Evolutionary conservation across 129 eudicot species (phyloP).

Genomic region (Escallonia herrerae): DNA sequence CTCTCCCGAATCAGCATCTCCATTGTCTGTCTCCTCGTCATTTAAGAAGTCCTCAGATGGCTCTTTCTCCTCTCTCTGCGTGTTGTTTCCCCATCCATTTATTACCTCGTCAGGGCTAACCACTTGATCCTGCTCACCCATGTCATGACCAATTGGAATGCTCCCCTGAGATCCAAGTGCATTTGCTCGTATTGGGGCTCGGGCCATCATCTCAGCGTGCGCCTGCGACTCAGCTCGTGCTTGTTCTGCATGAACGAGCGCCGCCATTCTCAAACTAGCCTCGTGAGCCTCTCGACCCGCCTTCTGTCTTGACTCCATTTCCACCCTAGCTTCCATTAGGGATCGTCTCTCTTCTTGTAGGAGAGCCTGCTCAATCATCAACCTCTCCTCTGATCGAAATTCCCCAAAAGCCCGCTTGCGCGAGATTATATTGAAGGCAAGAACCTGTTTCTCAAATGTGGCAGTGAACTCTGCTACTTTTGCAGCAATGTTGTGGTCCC

Average conservation of each 20-base stretch:
- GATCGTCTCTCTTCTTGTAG: constrained; percentile 56
- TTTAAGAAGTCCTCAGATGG: constrained; percentile 71
- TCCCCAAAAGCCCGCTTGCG: constrained; percentile 68
- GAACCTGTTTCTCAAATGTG: constrained; percentile 82
- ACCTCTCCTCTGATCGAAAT: constrained; percentile 73
- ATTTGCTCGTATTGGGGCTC: constrained; percentile 56
- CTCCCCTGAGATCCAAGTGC: constrained; percentile 54
- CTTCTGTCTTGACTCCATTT: constrained; percentile 64
- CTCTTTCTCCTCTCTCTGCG: constrained; percentile 66
- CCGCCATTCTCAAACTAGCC: constrained; percentile 59
- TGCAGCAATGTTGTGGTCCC: constrained; percentile 84
- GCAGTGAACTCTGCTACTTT: constrained; percentile 76
- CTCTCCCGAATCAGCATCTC: constrained; percentile 55
- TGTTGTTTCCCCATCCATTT: constrained; percentile 54
- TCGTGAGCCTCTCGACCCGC: constrained; percentile 73
- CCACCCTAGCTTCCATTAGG: constrained; percentile 41
- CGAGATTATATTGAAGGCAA: constrained; percentile 64
- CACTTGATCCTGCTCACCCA: constrained; percentile 49
- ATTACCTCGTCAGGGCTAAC: constrained; percentile 48
- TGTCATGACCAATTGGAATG: constrained; percentile 25
- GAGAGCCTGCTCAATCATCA: constrained; percentile 65
- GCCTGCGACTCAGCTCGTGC: constrained; percentile 67
- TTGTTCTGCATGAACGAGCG: constrained; percentile 46
- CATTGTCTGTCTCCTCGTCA: constrained; percentile 84
- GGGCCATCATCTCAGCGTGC: constrained; percentile 67